phyloP scores from a whole-genome alignment of 2,329 filamentous ascomycete genomes.

The Fusarium agapanthi region DNA sequence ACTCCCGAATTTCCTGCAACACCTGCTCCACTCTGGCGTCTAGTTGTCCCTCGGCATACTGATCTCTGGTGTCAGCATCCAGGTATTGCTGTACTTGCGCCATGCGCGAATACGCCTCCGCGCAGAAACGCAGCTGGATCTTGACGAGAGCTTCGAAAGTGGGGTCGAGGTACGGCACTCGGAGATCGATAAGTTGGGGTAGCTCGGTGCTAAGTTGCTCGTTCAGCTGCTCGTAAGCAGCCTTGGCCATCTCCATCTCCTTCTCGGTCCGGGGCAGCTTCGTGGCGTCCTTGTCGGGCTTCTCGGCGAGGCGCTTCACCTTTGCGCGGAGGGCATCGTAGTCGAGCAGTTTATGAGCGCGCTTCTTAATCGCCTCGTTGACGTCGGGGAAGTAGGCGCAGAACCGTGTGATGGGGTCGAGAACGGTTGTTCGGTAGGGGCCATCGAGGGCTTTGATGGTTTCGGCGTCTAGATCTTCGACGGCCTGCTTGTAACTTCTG shows the following conservation, averaged over 20 bases:
- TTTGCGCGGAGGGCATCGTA: slow-evolving; percentile 96
- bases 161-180: slow-evolving; percentile 96
- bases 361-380: slow-evolving; percentile 99
- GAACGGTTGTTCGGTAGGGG: slow-evolving; percentile 90
- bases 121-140: slow-evolving; percentile 97
- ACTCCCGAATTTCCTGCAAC: slow-evolving; percentile 92
- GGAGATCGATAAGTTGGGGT: slow-evolving; percentile 94
- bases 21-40: slow-evolving; percentile 95
- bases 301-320: slow-evolving; percentile 96
- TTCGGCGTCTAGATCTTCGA: slow-evolving; percentile 96
- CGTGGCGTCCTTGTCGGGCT: slow-evolving; percentile 97
- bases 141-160: slow-evolving; percentile 98
- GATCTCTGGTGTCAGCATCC: slow-evolving; percentile 92
- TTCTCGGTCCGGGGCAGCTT: slow-evolving; percentile 96
- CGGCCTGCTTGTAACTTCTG: slow-evolving; percentile 96
- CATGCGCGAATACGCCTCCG: slow-evolving; percentile 97
- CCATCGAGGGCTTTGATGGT: slow-evolving; percentile 98
- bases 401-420: slow-evolving; percentile 95
- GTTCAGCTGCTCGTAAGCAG: slow-evolving; percentile 95
- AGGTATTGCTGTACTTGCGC: slow-evolving; percentile 99
- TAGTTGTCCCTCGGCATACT: slow-evolving; percentile 93
- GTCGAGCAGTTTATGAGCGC: slow-evolving; percentile 97
- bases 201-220: slow-evolving; percentile 93
- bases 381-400: slow-evolving; percentile 99
- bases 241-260: slow-evolving; percentile 93